A percentile compares a stretch with the other conserved stretches of the same genome.
Evolutionary conservation across 371 early-diverging fungal genomes (phyloP).

Genomic region (Chytridium lagenaria): DNA sequence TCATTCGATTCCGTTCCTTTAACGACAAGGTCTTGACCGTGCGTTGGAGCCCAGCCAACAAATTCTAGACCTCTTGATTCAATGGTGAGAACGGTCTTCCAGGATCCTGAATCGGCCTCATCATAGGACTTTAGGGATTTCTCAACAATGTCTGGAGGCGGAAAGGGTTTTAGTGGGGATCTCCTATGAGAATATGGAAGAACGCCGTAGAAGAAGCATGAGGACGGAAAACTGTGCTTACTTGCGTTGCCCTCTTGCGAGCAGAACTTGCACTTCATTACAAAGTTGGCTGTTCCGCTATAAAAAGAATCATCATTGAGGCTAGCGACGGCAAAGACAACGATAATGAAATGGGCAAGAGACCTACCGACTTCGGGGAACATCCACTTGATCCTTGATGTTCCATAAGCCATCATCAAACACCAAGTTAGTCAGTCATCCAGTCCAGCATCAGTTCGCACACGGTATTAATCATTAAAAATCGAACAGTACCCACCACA

Average conservation of each 20-base stretch:
- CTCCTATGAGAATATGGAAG: too few species aligned
- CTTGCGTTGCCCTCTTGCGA: slow-evolving; percentile 63
- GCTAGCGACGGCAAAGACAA: background rate
- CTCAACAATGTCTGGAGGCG: slow-evolving; percentile 63
- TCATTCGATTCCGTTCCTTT: slow-evolving; percentile 76
- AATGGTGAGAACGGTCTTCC: slow-evolving; percentile 69
- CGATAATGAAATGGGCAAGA: background rate
- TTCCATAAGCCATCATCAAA: too few species aligned
- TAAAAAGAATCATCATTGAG: slow-evolving; percentile 26
- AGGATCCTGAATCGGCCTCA: slow-evolving; percentile 60
- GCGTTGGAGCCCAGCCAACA: slow-evolving; percentile 76
- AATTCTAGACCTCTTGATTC: slow-evolving; percentile 90
- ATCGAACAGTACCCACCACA: slow-evolving; percentile 12
- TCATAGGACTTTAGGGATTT: slow-evolving; percentile 67
- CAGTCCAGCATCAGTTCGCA: too few species aligned
- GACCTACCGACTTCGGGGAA: too few species aligned
- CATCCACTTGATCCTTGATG: too few species aligned
- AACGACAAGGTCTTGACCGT: slow-evolving; percentile 45
- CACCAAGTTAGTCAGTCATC: too few species aligned
- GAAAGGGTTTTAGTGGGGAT: too few species aligned
- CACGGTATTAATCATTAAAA: background rate
- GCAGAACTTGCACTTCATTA: slow-evolving; percentile 94
- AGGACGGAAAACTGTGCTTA: too few species aligned
- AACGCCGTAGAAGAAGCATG: too few species aligned
- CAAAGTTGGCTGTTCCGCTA: slow-evolving; percentile 84